phyloP scores from a whole-genome alignment of 2,329 filamentous ascomycete genomes.

The Xylaria sp. region DNA sequence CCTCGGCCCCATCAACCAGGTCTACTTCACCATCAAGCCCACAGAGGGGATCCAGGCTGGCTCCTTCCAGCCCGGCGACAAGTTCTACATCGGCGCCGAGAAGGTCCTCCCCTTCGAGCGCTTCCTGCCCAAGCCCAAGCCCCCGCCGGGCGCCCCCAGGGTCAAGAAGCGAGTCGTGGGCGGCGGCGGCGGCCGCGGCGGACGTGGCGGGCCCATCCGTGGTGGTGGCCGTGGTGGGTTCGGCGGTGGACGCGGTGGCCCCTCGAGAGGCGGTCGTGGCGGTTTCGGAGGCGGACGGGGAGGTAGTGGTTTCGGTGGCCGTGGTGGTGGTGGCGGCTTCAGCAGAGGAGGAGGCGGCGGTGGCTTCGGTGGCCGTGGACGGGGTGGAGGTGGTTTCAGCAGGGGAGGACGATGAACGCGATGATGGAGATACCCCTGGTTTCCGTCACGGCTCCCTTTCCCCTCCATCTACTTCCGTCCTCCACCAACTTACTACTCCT shows the following conservation, averaged over 20 bases:
- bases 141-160: slow-evolving; percentile 66
- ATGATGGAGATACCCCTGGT: slow-evolving; percentile 23
- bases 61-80: slow-evolving; percentile 95
- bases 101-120: slow-evolving; percentile 94
- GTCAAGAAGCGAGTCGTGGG: slow-evolving; percentile 72
- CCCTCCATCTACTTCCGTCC: too few species aligned
- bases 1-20: slow-evolving; percentile 94
- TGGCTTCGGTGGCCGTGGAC: slow-evolving; percentile 31
- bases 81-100: slow-evolving; percentile 94
- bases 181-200: slow-evolving; percentile 62
- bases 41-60: slow-evolving; percentile 93
- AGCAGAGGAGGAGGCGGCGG: slow-evolving; percentile 37
- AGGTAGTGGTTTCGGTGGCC: slow-evolving; percentile 7
- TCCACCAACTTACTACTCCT: too few species aligned
- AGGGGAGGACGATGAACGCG: slow-evolving; percentile 31
- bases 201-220: slow-evolving; percentile 44
- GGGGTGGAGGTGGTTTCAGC: slow-evolving; percentile 32
- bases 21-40: slow-evolving; percentile 98
- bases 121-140: slow-evolving; percentile 95
- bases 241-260: slow-evolving; percentile 37
- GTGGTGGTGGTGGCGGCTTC: slow-evolving; percentile 2
- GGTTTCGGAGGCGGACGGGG: slow-evolving; percentile 25
- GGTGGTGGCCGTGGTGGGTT: slow-evolving; percentile 64
- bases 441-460: slow-evolving; percentile 10
- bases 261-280: slow-evolving; percentile 37